Evolutionary conservation across 2,329 filamentous ascomycete genomes (phyloP).

Genomic region (Salinomyces thailandicus): DNA sequence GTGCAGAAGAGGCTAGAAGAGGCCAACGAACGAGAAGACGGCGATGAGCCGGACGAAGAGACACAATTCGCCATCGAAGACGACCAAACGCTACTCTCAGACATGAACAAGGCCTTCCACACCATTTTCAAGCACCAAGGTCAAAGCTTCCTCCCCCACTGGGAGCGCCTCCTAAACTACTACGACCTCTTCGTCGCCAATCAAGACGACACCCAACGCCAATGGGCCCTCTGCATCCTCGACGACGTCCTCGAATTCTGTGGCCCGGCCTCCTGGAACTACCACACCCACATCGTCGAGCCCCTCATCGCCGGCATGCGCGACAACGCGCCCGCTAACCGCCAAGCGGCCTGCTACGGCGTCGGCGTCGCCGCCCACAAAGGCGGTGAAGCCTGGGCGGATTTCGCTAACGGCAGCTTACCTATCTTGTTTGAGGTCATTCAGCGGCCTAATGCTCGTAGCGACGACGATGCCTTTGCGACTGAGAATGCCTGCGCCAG

Average conservation of each 20-base stretch:
- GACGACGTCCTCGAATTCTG: slow-evolving; percentile 98
- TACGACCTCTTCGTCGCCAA: slow-evolving; percentile 80
- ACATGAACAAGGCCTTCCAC: slow-evolving; percentile 99
- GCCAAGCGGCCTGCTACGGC: slow-evolving; percentile 91
- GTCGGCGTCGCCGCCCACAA: slow-evolving; percentile 92
- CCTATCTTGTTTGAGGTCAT: slow-evolving; percentile 77
- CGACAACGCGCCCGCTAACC: slow-evolving; percentile 78
- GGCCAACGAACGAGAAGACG: slow-evolving; percentile 69
- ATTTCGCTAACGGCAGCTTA: slow-evolving; percentile 71
- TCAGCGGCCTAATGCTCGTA: slow-evolving; percentile 68
- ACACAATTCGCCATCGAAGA: slow-evolving; percentile 87
- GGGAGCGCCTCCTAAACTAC: slow-evolving; percentile 75
- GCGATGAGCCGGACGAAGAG: slow-evolving; percentile 65
- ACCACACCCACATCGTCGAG: slow-evolving; percentile 74
- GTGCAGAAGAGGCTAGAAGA: slow-evolving; percentile 78
- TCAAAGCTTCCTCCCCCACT: slow-evolving; percentile 69
- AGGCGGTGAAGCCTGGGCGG: slow-evolving; percentile 75
- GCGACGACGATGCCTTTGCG: slow-evolving; percentile 89
- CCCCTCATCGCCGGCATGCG: slow-evolving; percentile 78
- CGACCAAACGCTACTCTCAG: slow-evolving; percentile 87
- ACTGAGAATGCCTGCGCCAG: slow-evolving; percentile 96
- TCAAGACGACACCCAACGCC: slow-evolving; percentile 81
- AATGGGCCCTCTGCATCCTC: slow-evolving; percentile 98
- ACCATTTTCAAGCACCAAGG: slow-evolving; percentile 97
- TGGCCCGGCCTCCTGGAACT: slow-evolving; percentile 76